Evolutionary conservation across 768 basidiomycete genomes (phyloP), one percentile per base, ranked within the genome.

Genomic region (Fibroporia radiculosa): DNA sequence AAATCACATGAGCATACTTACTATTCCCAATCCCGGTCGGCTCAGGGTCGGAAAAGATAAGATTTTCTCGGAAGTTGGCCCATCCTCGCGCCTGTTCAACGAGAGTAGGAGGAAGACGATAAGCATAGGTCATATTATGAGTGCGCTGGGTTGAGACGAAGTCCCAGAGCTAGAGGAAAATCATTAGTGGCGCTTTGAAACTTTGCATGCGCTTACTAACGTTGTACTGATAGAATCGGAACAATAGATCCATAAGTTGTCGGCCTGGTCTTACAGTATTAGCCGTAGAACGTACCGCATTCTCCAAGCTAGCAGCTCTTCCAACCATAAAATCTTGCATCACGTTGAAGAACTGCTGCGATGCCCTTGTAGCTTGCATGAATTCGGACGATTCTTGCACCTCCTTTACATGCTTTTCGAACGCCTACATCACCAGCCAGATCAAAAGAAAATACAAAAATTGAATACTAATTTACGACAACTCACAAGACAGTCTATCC

Each of bases 31-130:
- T 73, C 41, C 82, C 80, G 43, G 64, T 69, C 47, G 79, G 76
- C 1, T 76, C 66, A 0, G 64, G 59, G 47, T 77, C 76, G 3
- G 79, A 78, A 69, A 92, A 93, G 54, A 91, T 59, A 14, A 75
- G 78, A 48, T 75, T 67, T 62, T 92, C 87, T 63, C 91, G 88
- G 71, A 72, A 85, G 69, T 93, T 70, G n/a, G 87, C 90, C 49
- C 80, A 74, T 49, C 70, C 72, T 40, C 78, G 83, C 29, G 84
- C 82, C 60, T 86, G 85, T 52, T 86, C 79, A 49, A 84, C 59
- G 61, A 81, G 72, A 11, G 74, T 80, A n/a, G 84, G 84, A n/a
- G 85, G 84, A 32, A 91, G 79, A 53, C 82, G 78, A 64, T 80
- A 73, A 2, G 82, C 81, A 51, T 81, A 92, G 23, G 83, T 83